A percentile compares a stretch with the other conserved stretches of the same genome.
Conservation (phyloP, 1,284 basidiomycete species). For the Phenoliferia sp. region DNA sequence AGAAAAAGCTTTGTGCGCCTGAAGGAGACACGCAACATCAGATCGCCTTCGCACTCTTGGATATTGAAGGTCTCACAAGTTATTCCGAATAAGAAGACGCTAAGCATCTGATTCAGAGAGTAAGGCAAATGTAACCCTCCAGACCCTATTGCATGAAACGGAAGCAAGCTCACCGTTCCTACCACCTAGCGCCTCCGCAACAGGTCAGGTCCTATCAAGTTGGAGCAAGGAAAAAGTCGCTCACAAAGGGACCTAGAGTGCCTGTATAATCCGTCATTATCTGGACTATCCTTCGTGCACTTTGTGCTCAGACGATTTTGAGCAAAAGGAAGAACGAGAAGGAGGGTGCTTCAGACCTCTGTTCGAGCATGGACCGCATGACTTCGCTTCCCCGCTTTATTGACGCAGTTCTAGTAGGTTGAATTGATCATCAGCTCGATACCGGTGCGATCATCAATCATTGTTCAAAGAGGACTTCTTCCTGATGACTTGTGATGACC, state of each 20-base stretch:
- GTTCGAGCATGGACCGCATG: too few species aligned
- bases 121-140: background rate
- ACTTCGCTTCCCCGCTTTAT: too few species aligned
- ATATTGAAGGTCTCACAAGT: background rate
- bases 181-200: background rate
- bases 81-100: background rate
- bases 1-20: background rate
- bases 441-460: too few species aligned
- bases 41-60: background rate
- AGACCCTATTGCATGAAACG: background rate
- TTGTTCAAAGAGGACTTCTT: too few species aligned
- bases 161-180: background rate
- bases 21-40: background rate
- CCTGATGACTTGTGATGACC: too few species aligned
- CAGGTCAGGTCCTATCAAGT: background rate
- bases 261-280: background rate
- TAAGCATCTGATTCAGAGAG: background rate
- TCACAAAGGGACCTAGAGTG: background rate
- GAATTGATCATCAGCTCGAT: too few species aligned
- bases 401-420: too few species aligned
- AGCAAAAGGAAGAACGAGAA: too few species aligned
- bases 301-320: too few species aligned
- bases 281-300: too few species aligned
- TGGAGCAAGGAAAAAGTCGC: background rate
- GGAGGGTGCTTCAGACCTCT: too few species aligned